Percentiles rank a stretch among this genome's conserved stretches.
Conservation (phyloP, 2,329 filamentous ascomycete species). For the Penicillium sp. region DNA sequence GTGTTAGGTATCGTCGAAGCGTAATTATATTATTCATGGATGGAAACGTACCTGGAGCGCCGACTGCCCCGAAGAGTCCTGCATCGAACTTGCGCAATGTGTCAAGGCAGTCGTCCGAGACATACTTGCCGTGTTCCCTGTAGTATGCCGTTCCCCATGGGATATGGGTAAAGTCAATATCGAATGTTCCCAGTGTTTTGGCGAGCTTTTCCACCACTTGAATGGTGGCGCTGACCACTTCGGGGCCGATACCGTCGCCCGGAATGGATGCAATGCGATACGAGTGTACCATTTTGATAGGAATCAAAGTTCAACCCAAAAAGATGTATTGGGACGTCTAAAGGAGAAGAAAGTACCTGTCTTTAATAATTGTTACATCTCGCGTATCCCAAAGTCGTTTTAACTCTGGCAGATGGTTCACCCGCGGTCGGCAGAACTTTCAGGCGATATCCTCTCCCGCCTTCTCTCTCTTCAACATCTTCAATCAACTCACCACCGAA, state of each 20-base stretch:
- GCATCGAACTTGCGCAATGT: slow-evolving; percentile 54
- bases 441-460: slow-evolving; percentile 14
- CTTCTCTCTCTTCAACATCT: background rate
- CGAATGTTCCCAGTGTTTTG: slow-evolving; percentile 44
- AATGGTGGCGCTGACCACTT: slow-evolving; percentile 60
- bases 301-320: background rate
- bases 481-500: background rate
- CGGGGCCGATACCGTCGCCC: slow-evolving; percentile 62
- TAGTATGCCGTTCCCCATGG: slow-evolving; percentile 42
- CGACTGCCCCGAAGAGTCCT: slow-evolving; percentile 60
- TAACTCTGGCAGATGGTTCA: slow-evolving; percentile 12
- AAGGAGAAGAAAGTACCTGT: background rate
- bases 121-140: slow-evolving; percentile 53
- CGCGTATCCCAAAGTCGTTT: background rate
- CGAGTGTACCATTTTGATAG: slow-evolving; percentile 8
- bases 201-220: slow-evolving; percentile 48
- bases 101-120: slow-evolving; percentile 51
- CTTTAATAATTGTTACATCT: background rate
- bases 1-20: slow-evolving; percentile 3
- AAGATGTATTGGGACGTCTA: background rate
- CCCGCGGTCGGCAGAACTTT: slow-evolving; percentile 20
- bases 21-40: background rate
- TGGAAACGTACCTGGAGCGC: slow-evolving; percentile 49
- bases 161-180: slow-evolving; percentile 52
- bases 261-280: slow-evolving; percentile 61